Conservation (phyloP, 1,139 yeast genomes). For the Protomyces inundatus region DNA sequence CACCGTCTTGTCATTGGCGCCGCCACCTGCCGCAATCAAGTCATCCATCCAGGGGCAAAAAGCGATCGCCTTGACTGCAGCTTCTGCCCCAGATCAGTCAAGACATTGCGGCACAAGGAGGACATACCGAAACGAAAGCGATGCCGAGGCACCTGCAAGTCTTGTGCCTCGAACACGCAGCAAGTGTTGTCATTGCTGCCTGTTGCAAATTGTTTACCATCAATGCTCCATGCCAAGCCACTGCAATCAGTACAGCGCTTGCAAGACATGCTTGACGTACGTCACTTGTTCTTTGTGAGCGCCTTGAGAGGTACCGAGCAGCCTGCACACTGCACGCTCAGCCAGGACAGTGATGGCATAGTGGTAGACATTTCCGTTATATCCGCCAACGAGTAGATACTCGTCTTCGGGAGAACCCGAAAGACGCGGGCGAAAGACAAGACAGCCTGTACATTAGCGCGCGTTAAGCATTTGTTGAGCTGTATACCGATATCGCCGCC, state of each 20-base stretch:
- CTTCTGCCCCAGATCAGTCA: conserved; percentile 33
- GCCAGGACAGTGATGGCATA: not conserved
- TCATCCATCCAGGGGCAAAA: conserved; percentile 66
- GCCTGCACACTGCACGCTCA: not conserved
- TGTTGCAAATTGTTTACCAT: conserved; percentile 26
- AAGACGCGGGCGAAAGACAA: conserved; percentile 3
- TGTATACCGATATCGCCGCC: conserved; percentile 5
- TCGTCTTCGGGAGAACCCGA: not conserved
- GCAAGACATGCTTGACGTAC: not conserved
- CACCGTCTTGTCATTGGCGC: conserved; percentile 77
- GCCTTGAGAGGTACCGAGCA: not conserved
- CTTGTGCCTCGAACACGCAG: conserved; percentile 16
- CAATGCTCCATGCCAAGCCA: conserved; percentile 28
- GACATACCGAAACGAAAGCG: not conserved
- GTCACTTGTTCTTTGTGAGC: conserved; percentile 17
- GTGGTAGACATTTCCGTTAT: conserved; percentile 11
- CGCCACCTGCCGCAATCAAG: conserved; percentile 76
- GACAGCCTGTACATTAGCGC: not conserved
- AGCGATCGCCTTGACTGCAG: conserved; percentile 57
- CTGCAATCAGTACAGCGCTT: not conserved
- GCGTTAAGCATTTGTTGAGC: not conserved
- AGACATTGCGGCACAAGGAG: conserved; percentile 30
- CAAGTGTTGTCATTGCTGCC: conserved; percentile 29
- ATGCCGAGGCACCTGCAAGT: not conserved
- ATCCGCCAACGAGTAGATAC: conserved; percentile 19